phyloP scores from a whole-genome alignment of 305 asterid species.

The Euphrasia arctica region DNA sequence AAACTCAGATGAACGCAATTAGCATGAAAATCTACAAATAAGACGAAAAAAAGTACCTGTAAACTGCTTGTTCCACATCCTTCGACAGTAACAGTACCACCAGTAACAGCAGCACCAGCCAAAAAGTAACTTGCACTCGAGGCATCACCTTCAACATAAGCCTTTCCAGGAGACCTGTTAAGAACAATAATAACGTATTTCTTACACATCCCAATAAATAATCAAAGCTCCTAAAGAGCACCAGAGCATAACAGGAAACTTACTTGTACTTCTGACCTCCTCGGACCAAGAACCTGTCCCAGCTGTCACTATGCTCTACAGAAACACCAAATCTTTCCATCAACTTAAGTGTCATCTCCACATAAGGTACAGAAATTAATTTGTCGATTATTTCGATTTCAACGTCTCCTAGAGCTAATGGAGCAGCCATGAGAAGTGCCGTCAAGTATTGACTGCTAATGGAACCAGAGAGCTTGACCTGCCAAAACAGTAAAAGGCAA shows the following conservation, averaged over 20 bases:
- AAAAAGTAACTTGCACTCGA: conserved; percentile 99
- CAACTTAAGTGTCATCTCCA: conserved; percentile 96
- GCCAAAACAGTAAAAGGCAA: conserved; percentile 31
- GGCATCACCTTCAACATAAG: conserved; percentile 98
- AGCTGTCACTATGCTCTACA: conserved; percentile 78
- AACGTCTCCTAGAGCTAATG: conserved; percentile 86
- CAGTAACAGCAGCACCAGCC: conserved; percentile 98
- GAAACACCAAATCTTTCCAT: conserved; percentile 95
- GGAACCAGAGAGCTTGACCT: conserved; percentile 98
- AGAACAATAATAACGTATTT: conserved; percentile 5
- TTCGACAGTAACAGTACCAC: conserved; percentile 95
- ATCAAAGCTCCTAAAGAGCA: conserved; percentile 20
- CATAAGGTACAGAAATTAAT: conserved; percentile 91
- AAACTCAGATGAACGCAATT: not conserved
- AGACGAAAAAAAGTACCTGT: conserved; percentile 52
- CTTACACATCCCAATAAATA: conserved; percentile 13
- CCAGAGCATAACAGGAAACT: conserved; percentile 26
- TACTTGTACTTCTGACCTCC: conserved; percentile 99
- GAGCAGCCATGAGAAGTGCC: conserved; percentile 97
- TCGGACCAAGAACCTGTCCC: conserved; percentile 79
- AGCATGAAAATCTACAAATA: not conserved
- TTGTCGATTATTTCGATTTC: conserved; percentile 94
- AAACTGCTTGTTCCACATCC: conserved; percentile 99
- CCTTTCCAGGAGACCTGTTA: conserved; percentile 88
- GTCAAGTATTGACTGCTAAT: conserved; percentile 96